These are phyloP conservation scores for Amylocarpus encephaloides DNA, from an alignment of 2,329 filamentous ascomycete species.

Conservation along the genomic window DNA sequence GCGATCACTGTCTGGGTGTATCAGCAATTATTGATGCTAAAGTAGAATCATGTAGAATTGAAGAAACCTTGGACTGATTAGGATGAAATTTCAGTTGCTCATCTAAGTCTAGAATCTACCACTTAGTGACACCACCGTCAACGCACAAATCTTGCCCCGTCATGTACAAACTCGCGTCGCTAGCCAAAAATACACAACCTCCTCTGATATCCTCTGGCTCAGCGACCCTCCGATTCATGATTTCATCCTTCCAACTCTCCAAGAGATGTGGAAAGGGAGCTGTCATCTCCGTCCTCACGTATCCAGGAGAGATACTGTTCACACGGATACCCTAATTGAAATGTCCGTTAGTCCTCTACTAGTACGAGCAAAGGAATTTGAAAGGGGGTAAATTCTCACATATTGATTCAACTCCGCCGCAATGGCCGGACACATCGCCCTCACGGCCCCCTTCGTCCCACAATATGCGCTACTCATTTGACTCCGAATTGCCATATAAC, in stretches of 20 bases:
- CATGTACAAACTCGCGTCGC: slow-evolving; percentile 55
- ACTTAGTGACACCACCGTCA: slow-evolving; percentile 24
- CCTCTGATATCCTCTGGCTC: slow-evolving; percentile 34
- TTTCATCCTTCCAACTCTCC: slow-evolving; percentile 34
- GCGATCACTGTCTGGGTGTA: too few relatives aligned
- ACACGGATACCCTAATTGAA: slow-evolving; percentile 2
- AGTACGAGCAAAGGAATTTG: too few relatives aligned
- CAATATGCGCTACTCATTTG: slow-evolving; percentile 43
- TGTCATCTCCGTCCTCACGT: slow-evolving; percentile 24
- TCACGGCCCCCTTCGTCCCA: slow-evolving; percentile 41
- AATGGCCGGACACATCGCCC: slow-evolving; percentile 41
- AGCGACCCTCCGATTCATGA: slow-evolving; percentile 30
- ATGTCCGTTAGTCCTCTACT: too few relatives aligned
- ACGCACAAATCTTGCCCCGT: slow-evolving; percentile 38
- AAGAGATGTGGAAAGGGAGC: slow-evolving; percentile 21
- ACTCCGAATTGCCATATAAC: slow-evolving; percentile 43
- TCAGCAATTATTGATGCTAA: too few relatives aligned
- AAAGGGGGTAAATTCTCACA: slow-evolving; percentile 34
- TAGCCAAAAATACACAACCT: slow-evolving; percentile 48
- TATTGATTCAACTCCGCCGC: slow-evolving; percentile 38
- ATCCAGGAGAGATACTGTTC: slow-evolving; percentile 34
- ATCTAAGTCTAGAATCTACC: slow-evolving; percentile 5
- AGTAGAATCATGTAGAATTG: too few relatives aligned
- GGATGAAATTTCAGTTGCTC: too few relatives aligned
- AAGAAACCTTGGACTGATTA: too few relatives aligned